These are phyloP conservation scores for Leishmania aethiopica DNA, from an alignment of 208 protist species.

Conservation along the genomic window DNA sequence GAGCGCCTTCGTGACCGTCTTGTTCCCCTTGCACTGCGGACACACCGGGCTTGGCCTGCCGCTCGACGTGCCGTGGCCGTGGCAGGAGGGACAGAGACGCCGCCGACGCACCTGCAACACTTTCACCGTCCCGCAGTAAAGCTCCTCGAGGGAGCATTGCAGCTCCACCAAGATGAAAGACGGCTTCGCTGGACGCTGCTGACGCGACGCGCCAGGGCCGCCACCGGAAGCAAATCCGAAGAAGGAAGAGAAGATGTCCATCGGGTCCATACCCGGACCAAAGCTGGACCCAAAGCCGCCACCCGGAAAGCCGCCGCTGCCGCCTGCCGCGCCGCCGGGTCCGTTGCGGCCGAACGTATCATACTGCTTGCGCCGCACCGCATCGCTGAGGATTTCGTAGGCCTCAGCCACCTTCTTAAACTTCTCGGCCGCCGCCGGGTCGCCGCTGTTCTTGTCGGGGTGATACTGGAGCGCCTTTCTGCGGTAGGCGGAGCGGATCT, in stretches of 20 bases:
- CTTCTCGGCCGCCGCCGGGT: constrained; percentile 66
- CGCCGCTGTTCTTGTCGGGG: constrained; percentile 89
- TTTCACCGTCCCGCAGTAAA: constrained; percentile 96
- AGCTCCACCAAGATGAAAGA: constrained; percentile 90
- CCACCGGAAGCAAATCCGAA: constrained; percentile 69
- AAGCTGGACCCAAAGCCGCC: constrained; percentile 49
- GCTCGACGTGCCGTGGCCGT: constrained; percentile 51
- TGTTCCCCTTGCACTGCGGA: constrained; percentile 84
- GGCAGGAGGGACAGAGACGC: constrained; percentile 68
- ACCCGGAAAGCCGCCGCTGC: constrained; percentile 9
- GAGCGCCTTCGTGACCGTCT: constrained; percentile 79
- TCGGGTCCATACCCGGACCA: constrained; percentile 78
- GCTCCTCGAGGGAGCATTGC: constrained; percentile 93
- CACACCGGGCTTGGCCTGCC: constrained; percentile 65
- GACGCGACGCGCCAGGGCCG: constrained; percentile 35
- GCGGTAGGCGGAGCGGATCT: constrained; percentile 88
- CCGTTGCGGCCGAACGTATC: constrained; percentile 91
- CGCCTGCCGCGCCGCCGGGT: constrained; percentile 66
- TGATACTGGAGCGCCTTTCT: constrained; percentile 91
- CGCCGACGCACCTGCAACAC: constrained; percentile 89
- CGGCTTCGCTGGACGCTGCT: constrained; percentile 86
- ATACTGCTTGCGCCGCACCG: constrained; percentile 92
- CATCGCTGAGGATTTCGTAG: constrained; percentile 95
- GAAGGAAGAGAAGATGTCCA: constrained; percentile 85
- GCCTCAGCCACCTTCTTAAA: constrained; percentile 91